A percentile compares a stretch with the other conserved stretches of the same genome.
Conservation (phyloP, 2,329 filamentous ascomycete species). For the Chaetomiaceae sp. region DNA sequence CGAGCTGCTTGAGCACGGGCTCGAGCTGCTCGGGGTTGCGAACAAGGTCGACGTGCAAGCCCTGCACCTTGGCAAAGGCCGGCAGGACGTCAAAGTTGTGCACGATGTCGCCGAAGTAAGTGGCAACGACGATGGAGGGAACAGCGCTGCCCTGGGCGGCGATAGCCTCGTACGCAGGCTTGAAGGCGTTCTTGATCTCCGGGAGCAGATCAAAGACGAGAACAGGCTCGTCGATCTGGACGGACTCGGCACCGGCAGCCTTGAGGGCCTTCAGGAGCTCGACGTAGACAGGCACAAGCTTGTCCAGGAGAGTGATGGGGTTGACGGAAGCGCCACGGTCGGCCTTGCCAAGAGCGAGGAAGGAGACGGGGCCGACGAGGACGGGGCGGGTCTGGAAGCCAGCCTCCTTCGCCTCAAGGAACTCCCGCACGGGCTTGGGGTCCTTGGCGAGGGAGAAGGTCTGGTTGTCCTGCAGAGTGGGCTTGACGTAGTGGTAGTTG, state of each 20-base stretch:
- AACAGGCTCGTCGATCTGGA: slow-evolving; percentile 97
- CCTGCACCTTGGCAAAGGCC: slow-evolving; percentile 61
- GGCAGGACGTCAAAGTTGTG: slow-evolving; percentile 94
- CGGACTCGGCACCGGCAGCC: slow-evolving; percentile 88
- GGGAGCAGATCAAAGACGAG: slow-evolving; percentile 89
- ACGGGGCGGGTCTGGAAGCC: slow-evolving; percentile 91
- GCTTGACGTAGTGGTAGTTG: slow-evolving; percentile 99
- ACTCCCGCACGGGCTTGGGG: slow-evolving; percentile 92
- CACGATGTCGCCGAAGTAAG: slow-evolving; percentile 98
- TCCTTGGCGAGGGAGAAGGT: slow-evolving; percentile 80
- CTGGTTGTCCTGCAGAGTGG: slow-evolving; percentile 94
- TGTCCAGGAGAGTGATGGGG: slow-evolving; percentile 88
- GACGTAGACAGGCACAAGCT: slow-evolving; percentile 90
- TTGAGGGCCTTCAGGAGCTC: slow-evolving; percentile 91
- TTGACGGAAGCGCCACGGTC: slow-evolving; percentile 90
- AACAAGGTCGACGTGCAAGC: slow-evolving; percentile 90
- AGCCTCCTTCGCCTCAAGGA: slow-evolving; percentile 95
- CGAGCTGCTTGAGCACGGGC: slow-evolving; percentile 73
- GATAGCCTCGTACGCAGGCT: slow-evolving; percentile 92
- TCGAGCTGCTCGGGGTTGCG: slow-evolving; percentile 97
- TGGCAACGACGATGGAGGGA: slow-evolving; percentile 84
- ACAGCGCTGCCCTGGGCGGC: slow-evolving; percentile 68
- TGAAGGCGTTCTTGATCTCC: slow-evolving; percentile 95
- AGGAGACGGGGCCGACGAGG: slow-evolving; percentile 90
- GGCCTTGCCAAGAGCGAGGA: slow-evolving; percentile 96